phyloP scores from a whole-genome alignment of 805 yeast genomes.

The Myxozyma lipomycoides region DNA sequence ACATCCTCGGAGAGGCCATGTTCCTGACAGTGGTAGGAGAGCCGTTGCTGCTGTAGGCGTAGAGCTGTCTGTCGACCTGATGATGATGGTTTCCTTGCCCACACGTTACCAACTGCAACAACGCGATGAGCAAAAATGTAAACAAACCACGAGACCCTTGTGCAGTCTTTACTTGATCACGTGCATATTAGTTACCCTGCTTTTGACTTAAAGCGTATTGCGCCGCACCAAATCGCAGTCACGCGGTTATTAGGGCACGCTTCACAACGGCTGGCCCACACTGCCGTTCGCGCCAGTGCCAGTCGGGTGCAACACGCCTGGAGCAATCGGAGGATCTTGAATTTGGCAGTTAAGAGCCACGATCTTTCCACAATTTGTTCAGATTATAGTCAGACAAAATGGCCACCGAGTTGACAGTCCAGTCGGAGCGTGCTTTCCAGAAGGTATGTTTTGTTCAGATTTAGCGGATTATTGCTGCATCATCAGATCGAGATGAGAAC shows the following conservation, averaged over 20 bases:
- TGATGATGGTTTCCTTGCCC: too few species aligned
- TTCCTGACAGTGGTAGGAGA: constrained; percentile 1
- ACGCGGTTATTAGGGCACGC: not conserved
- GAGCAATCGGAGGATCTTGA: too few species aligned
- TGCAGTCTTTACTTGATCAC: too few species aligned
- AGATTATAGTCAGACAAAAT: constrained; percentile 46
- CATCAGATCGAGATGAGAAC: not conserved
- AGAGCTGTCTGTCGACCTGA: too few species aligned
- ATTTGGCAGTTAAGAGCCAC: too few species aligned
- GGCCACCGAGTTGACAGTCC: constrained; percentile 99
- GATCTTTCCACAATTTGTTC: too few species aligned
- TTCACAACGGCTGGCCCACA: not conserved
- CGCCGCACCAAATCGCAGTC: not conserved
- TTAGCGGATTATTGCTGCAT: too few species aligned
- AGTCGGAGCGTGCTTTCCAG: constrained; percentile 99
- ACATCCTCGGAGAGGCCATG: constrained; percentile 11
- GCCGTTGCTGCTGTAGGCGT: too few species aligned
- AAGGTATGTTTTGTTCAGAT: constrained; percentile 75
- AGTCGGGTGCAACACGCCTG: too few species aligned
- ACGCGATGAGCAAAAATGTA: not conserved
- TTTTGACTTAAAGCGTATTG: too few species aligned
- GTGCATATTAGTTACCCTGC: too few species aligned
- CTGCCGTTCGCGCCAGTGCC: not conserved
- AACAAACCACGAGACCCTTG: not conserved
- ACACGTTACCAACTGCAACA: not conserved